phyloP scores from a whole-genome alignment of 208 protist species.

The Trypanosoma platydactyli region DNA sequence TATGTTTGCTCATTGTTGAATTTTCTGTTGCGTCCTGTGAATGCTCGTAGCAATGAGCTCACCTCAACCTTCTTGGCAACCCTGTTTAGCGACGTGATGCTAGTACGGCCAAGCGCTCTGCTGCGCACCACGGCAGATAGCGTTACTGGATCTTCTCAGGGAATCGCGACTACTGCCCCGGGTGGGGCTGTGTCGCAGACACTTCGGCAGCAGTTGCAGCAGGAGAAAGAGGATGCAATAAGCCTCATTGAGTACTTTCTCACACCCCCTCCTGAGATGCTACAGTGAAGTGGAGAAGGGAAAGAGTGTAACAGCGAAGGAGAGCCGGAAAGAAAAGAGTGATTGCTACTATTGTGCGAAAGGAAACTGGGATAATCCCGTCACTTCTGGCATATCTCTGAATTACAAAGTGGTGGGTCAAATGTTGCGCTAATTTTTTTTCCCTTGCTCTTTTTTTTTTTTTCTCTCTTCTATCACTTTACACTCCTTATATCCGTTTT shows the following conservation, averaged over 20 bases:
- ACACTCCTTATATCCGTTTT: constrained; percentile 6
- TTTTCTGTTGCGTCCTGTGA: constrained; percentile 71
- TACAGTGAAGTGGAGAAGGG: constrained; percentile 21
- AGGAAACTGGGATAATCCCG: background rate
- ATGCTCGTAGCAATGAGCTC: constrained; percentile 60
- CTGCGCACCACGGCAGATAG: background rate
- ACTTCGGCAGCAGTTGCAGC: constrained; percentile 63
- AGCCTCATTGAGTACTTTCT: constrained; percentile 79
- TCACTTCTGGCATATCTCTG: background rate
- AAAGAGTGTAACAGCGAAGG: background rate
- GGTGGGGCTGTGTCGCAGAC: constrained; percentile 57
- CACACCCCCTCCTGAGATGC: constrained; percentile 46
- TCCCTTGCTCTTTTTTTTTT: constrained; percentile 10
- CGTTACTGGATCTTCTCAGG: constrained; percentile 29
- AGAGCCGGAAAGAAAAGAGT: background rate
- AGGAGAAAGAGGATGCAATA: constrained; percentile 67
- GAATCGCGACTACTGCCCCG: constrained; percentile 29
- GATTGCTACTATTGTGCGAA: background rate
- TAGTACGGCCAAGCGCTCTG: constrained; percentile 42
- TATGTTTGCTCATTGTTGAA: constrained; percentile 86
- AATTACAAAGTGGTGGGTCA: no score
- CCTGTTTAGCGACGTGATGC: constrained; percentile 64
- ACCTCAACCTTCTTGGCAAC: constrained; percentile 56
- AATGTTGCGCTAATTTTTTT: background rate
- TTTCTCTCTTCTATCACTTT: background rate